Evolutionary conservation across 257 asterid genomes (phyloP), one percentile per base, ranked within the genome.

Genomic region (Fraxinus americana): DNA sequence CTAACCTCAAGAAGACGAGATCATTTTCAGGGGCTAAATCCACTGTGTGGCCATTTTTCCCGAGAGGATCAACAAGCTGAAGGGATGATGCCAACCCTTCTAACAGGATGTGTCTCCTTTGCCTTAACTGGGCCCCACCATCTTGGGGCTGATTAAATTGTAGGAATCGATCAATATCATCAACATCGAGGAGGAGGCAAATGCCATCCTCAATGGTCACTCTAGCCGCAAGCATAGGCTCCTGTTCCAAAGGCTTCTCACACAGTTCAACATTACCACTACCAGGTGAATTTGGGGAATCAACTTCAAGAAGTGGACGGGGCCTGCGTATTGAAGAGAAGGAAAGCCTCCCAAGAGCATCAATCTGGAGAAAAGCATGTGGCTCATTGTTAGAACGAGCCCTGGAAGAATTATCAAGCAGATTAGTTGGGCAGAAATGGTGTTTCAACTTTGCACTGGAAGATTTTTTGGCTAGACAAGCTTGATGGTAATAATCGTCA

Each of bases 211-310:
- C 99, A 74, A 95, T 90, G 75, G 92, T 81, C 79, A 91, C 94
- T 86, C 99, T 89, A 67, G 98, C 99, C 23, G 97, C 99, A 78
- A 95, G 98, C 96, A 95, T 87, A 11, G 99, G 99, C 83, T 95
- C 99, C 85, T 92, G 97, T 48, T 95, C 99, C 85, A 95, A 82
- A 75, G 98, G 98, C 90, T 92, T 93, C 87, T 91, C 92, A 29
- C 79, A 71, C 43, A 83, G 38, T 84, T 92, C 97, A 39, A 78
- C 71, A 65, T 78, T 83, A 81, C 82, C 84, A 72, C 70, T 79
- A 63, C 76, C 78, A 19, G 91, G 79, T 63, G 97, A 87, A 74
- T 82, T 89, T 25, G 94, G 86, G 52, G 92, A 82, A 71, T 93
- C 99, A 11, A 95, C 92, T 90, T 93, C 98, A 77, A 95, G 96